Evolutionary conservation across 176 grass and related monocot genomes (phyloP), one percentile per base, ranked within the genome.

Genomic region (Raddia guianensis): DNA sequence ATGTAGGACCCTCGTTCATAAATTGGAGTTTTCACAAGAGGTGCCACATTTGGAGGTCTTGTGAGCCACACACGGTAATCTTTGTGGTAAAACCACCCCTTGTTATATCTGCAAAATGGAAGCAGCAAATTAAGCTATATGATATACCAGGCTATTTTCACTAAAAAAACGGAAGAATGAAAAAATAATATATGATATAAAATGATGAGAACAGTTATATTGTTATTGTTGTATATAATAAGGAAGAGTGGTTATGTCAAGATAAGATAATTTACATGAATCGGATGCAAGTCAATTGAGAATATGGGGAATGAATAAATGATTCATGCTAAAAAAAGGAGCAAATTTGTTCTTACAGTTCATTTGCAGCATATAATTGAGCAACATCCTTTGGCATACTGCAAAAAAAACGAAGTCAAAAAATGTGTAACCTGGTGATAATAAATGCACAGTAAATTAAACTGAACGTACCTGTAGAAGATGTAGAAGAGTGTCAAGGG

Each of bases 321-420:
- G 2, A 56, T 56, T 2, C 12, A 63, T 70, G 77, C 21, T 63
- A 77, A n/a, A 80, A 67, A 78, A 0, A 27, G 27, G 43, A 68
- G 53, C 10, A 32, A 53, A 37, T 72, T 57, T 45, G 56, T 88
- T 42, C 92, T 91, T 89, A 98, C 95, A 98, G 75, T 89, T 98
- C 92, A 64, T 86, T 85, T 20, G 92, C 90, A 71, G 95, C 95
- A 86, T 92, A 93, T 58, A 98, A 83, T 84, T 98, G 95, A 64
- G 86, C 88, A 40, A 87, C 86, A 91, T 98, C 95, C 71, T 94
- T 94, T 21, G 95, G 95, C 92, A 98, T 98, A 77, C 95, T 98
- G 91, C 90, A 88, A 32, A 68, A 87, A 89, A 40, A 70, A 62
- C 40, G 64, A 47, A 78, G 66, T 79, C 8, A 88, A 82, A 86